These are phyloP conservation scores for Solidago caesia DNA, from an alignment of 129 eudicot species.

Conservation along the genomic window DNA sequence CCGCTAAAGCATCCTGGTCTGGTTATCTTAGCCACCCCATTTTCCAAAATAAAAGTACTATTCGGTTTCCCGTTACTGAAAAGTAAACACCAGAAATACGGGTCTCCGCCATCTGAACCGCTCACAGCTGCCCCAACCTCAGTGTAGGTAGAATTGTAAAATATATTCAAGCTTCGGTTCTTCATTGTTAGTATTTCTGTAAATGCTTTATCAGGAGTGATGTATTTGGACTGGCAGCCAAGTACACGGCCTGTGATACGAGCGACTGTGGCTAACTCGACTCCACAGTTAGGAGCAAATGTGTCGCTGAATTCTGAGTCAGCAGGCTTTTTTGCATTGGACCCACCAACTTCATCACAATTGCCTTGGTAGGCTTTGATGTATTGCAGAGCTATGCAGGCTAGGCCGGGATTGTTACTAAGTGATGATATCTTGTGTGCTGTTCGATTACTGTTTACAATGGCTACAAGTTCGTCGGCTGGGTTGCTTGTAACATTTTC, in stretches of 20 bases:
- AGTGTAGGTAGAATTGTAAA: conserved; percentile 68
- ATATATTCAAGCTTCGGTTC: conserved; percentile 49
- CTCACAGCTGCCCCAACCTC: conserved; percentile 77
- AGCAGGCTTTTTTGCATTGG: conserved; percentile 66
- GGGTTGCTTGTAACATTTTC: conserved; percentile 73
- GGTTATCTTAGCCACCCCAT: conserved; percentile 56
- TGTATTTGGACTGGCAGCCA: conserved; percentile 70
- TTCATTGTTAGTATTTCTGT: conserved; percentile 50
- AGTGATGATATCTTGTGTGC: conserved; percentile 54
- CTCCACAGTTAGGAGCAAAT: conserved; percentile 81
- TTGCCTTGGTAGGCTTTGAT: conserved; percentile 88
- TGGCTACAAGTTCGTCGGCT: conserved; percentile 76
- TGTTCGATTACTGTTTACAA: conserved; percentile 71
- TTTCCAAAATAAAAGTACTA: conserved; percentile 61
- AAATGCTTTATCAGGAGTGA: conserved; percentile 60
- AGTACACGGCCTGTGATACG: conserved; percentile 84
- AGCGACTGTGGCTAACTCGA: conserved; percentile 45
- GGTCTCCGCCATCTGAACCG: conserved; percentile 77
- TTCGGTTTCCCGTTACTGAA: conserved; percentile 74
- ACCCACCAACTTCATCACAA: conserved; percentile 64
- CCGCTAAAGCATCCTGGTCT: conserved; percentile 96
- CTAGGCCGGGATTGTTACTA: conserved; percentile 68
- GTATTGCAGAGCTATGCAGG: conserved; percentile 89
- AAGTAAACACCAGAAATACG: conserved; percentile 89
- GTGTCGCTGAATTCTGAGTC: conserved; percentile 64